Conservation (phyloP, 2,329 filamentous ascomycete genomes). For the Curvularia lunata region DNA sequence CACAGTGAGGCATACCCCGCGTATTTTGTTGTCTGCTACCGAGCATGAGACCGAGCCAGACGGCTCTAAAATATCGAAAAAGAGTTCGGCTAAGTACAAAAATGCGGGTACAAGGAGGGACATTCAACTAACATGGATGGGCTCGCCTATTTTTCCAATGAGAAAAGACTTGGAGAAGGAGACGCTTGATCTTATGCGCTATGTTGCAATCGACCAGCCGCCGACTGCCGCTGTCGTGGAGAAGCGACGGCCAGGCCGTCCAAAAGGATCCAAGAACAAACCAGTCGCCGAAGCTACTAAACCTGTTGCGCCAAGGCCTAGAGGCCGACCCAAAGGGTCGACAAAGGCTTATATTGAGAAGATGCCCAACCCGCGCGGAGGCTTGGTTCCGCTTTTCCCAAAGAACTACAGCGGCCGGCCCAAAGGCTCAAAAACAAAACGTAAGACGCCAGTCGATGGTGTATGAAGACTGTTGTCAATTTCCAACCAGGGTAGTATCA, state of each 20-base stretch:
- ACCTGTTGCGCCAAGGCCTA: neutral
- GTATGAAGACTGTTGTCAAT: neutral
- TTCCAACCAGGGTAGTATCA: neutral
- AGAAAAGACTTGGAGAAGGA: conserved; percentile 30
- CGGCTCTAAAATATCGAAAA: conserved; percentile 6
- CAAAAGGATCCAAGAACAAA: conserved; percentile 4
- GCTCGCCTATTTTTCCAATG: conserved; percentile 43
- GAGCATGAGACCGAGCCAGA: conserved; percentile 12
- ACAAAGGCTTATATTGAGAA: neutral
- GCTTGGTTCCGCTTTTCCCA: neutral
- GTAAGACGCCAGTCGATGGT: conserved; percentile 1
- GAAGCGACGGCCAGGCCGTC: neutral
- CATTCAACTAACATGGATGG: conserved; percentile 49
- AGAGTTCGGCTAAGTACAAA: conserved; percentile 19
- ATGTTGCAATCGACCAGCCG: neutral
- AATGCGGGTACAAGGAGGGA: conserved; percentile 39
- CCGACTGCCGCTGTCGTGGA: neutral
- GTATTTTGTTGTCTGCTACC: conserved; percentile 10
- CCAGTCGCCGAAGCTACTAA: neutral
- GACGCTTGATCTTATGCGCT: conserved; percentile 24
- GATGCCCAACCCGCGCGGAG: conserved; percentile 8
- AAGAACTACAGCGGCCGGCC: conserved; percentile 20
- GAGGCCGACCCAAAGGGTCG: conserved; percentile 7
- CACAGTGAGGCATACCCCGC: conserved; percentile 40
- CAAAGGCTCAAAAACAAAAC: conserved; percentile 26